Conservation (phyloP, 139 green algal species). For the Chlamydomonas urium region DNA sequence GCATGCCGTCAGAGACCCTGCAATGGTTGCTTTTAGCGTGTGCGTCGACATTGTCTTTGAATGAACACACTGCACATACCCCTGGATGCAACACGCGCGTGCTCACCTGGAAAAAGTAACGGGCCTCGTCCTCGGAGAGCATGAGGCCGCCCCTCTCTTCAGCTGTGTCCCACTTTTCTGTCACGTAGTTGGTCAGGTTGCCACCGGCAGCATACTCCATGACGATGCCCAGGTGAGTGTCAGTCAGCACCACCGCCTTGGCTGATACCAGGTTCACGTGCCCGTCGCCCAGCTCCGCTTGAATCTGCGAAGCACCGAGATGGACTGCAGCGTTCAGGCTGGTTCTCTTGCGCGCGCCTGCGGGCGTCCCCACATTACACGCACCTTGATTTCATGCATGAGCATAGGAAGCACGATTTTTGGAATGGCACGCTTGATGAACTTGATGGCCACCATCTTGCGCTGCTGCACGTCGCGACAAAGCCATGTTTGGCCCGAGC, state of each 20-base stretch:
- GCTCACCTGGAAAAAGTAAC: constrained; percentile 77
- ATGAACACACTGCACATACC: too few species aligned
- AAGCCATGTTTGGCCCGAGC: constrained; percentile 46
- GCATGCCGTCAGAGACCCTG: too few species aligned
- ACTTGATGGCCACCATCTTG: constrained; percentile 46
- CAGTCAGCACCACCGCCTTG: constrained; percentile 2
- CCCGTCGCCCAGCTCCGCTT: constrained; percentile 60
- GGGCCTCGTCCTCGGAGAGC: constrained; percentile 66
- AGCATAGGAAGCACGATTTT: constrained; percentile 47
- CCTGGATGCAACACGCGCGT: too few species aligned
- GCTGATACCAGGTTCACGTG: constrained; percentile 59
- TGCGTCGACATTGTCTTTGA: too few species aligned
- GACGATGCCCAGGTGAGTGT: constrained; percentile 37
- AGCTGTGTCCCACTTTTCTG: constrained; percentile 21
- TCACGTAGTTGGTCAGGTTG: constrained; percentile 64
- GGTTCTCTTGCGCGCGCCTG: too few species aligned
- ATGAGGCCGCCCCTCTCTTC: constrained; percentile 35
- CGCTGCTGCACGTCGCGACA: constrained; percentile 30
- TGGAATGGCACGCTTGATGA: constrained; percentile 44
- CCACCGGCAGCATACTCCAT: constrained; percentile 78
- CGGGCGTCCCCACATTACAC: too few species aligned
- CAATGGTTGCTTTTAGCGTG: too few species aligned
- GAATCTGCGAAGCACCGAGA: constrained; percentile 48
- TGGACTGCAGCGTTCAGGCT: too few species aligned
- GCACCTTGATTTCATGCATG: constrained; percentile 54